phyloP scores from a whole-genome alignment of 1,284 basidiomycete species.

The Heterobasidion occidentale region DNA sequence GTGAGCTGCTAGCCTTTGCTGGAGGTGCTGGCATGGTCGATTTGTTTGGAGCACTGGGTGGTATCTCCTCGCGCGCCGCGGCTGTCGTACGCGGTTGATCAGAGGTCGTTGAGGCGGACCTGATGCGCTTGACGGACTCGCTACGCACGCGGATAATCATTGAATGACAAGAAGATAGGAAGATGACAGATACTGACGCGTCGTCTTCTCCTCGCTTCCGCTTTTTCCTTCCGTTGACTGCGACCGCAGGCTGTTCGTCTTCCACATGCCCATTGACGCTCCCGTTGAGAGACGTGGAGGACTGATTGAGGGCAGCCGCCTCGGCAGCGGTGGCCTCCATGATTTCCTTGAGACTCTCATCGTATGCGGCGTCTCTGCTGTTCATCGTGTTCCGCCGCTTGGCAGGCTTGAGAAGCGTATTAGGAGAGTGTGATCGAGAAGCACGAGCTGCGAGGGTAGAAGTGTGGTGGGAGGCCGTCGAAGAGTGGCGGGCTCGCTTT shows the following conservation, averaged over 20 bases:
- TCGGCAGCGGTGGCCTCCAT: conserved; percentile 69
- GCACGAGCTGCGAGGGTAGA: conserved; percentile 29
- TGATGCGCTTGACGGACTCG: conserved; percentile 53
- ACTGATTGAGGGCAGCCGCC: conserved; percentile 38
- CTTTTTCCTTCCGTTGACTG: conserved; percentile 49
- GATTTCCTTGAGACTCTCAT: conserved; percentile 73
- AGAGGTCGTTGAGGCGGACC: conserved; percentile 62
- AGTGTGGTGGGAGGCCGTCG: conserved; percentile 38
- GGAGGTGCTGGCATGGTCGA: conserved; percentile 16
- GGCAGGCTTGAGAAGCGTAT: conserved; percentile 46
- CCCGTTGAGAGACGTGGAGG: conserved; percentile 9
- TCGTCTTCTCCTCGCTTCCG: conserved; percentile 70
- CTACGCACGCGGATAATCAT: conserved; percentile 26
- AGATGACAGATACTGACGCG: conserved; percentile 32
- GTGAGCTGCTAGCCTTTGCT: conserved; percentile 23
- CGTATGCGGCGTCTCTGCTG: conserved; percentile 90
- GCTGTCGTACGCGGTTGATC: conserved; percentile 37
- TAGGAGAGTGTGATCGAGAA: conserved; percentile 73
- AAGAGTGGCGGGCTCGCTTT: conserved; percentile 58
- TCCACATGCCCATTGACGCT: conserved; percentile 25
- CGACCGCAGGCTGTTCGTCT: conserved; percentile 41
- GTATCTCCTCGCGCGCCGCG: conserved; percentile 39
- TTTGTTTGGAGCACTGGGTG: conserved; percentile 12
- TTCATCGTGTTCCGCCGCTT: conserved; percentile 97
- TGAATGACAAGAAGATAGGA: conserved; percentile 7